A percentile compares a stretch with the other conserved stretches of the same genome.
Evolutionary conservation across 495 filamentous ascomycete species (phyloP).

Genomic region (Opeltia flavorubescens): DNA sequence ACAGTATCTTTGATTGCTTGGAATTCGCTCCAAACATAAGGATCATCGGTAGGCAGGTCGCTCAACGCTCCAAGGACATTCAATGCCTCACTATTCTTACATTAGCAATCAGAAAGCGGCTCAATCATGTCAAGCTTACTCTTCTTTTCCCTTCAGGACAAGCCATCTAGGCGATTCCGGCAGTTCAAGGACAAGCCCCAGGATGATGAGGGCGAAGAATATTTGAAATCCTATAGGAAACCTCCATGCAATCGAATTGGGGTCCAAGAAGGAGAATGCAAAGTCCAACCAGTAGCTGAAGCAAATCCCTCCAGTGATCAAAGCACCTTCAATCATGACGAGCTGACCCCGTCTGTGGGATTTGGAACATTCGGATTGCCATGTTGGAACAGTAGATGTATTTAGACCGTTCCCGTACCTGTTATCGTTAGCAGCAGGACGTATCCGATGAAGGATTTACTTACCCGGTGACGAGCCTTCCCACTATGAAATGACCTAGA

Average conservation of each 20-base stretch:
- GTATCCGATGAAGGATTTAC: slow-evolving; percentile 34
- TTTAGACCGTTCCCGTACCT: slow-evolving; percentile 41
- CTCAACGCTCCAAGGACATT: slow-evolving; percentile 48
- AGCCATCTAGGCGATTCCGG: slow-evolving; percentile 69
- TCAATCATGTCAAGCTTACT: background rate
- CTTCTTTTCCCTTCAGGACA: slow-evolving; percentile 41
- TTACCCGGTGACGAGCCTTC: slow-evolving; percentile 53
- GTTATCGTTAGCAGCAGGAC: background rate
- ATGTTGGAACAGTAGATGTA: slow-evolving; percentile 56
- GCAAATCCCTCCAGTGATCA: slow-evolving; percentile 60
- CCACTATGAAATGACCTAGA: slow-evolving; percentile 49
- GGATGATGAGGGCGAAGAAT: slow-evolving; percentile 47
- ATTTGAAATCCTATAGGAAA: slow-evolving; percentile 65
- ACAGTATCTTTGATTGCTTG: slow-evolving; percentile 64
- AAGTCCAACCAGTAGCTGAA: slow-evolving; percentile 68
- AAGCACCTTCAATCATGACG: slow-evolving; percentile 64
- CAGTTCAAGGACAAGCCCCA: slow-evolving; percentile 45
- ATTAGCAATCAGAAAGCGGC: background rate
- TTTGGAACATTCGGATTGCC: slow-evolving; percentile 68
- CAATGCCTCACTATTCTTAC: slow-evolving; percentile 38
- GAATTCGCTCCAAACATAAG: slow-evolving; percentile 48
- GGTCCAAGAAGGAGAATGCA: slow-evolving; percentile 50
- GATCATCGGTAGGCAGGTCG: slow-evolving; percentile 36
- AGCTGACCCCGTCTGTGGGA: slow-evolving; percentile 60
- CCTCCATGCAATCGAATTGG: slow-evolving; percentile 53